These are phyloP conservation scores for Poa annua DNA, from an alignment of 176 grass and related monocot species.

Conservation along the genomic window DNA sequence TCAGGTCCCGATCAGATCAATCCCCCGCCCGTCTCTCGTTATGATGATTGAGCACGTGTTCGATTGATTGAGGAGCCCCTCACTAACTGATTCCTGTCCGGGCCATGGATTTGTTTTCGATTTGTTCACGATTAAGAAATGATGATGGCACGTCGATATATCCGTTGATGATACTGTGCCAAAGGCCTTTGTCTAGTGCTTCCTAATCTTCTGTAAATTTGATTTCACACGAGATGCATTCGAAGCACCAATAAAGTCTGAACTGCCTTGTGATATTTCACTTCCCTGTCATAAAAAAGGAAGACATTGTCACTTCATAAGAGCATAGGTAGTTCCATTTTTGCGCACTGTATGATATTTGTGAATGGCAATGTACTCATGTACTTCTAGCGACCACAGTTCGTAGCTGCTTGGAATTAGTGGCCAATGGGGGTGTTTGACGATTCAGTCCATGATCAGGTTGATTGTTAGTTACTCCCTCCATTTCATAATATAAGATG, in stretches of 20 bases:
- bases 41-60: not conserved
- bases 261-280: not conserved
- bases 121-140: not conserved
- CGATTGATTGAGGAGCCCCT: conserved; percentile 10
- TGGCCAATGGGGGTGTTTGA: conserved; percentile 4
- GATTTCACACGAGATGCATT: not conserved
- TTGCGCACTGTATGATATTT: not conserved
- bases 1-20: conserved; percentile 33
- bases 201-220: not conserved
- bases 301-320: not conserved
- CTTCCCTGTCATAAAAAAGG: not conserved
- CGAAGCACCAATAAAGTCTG: not conserved
- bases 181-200: not conserved
- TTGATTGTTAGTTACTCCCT: conserved; percentile 17
- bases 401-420: conserved; percentile 4
- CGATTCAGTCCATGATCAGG: conserved; percentile 8
- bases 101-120: not conserved
- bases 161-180: not conserved
- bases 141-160: not conserved
- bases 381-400: not conserved
- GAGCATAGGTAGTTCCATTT: not conserved
- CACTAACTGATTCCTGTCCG: not conserved
- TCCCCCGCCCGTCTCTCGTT: not conserved
- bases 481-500: too few species aligned
- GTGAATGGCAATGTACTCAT: conserved; percentile 2